These are phyloP conservation scores for Sporothrix phasma DNA, from an alignment of 2,329 filamentous ascomycete species.

Conservation along the genomic window DNA sequence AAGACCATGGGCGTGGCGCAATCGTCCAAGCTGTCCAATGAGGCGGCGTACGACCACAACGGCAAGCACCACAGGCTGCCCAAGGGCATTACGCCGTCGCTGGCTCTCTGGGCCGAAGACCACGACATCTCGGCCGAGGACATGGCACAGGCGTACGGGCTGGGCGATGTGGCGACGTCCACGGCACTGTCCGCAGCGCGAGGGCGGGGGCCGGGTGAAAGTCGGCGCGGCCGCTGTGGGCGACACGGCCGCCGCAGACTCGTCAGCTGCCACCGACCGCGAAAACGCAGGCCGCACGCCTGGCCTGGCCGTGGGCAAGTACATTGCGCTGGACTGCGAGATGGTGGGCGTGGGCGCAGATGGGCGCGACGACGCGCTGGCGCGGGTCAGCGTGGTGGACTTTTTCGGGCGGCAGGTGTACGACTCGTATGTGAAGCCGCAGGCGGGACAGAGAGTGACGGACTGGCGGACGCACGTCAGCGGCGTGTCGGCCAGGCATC, in stretches of 20 bases:
- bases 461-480: conserved; percentile 86
- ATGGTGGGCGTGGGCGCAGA: conserved; percentile 85
- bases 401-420: conserved; percentile 89
- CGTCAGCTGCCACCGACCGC: conserved; percentile 34
- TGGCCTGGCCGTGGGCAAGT: conserved; percentile 69
- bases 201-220: not conserved
- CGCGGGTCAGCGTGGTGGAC: conserved; percentile 82
- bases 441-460: conserved; percentile 65
- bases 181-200: too few species aligned
- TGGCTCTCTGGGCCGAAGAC: conserved; percentile 51
- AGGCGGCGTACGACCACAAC: conserved; percentile 16
- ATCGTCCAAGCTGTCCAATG: conserved; percentile 36
- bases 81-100: conserved; percentile 36
- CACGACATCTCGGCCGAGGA: conserved; percentile 51
- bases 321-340: conserved; percentile 89
- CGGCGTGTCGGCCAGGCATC: conserved; percentile 65
- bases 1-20: conserved; percentile 45
- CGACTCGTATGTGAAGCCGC: conserved; percentile 79
- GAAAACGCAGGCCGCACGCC: conserved; percentile 55
- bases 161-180: conserved; percentile 30
- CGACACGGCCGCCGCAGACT: conserved; percentile 23
- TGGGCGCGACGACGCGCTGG: conserved; percentile 63
- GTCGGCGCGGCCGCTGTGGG: not conserved
- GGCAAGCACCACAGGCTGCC: conserved; percentile 21
- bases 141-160: conserved; percentile 51